Conservation (phyloP, 495 filamentous ascomycete species). For the Hapsidospora chrysogenum region DNA sequence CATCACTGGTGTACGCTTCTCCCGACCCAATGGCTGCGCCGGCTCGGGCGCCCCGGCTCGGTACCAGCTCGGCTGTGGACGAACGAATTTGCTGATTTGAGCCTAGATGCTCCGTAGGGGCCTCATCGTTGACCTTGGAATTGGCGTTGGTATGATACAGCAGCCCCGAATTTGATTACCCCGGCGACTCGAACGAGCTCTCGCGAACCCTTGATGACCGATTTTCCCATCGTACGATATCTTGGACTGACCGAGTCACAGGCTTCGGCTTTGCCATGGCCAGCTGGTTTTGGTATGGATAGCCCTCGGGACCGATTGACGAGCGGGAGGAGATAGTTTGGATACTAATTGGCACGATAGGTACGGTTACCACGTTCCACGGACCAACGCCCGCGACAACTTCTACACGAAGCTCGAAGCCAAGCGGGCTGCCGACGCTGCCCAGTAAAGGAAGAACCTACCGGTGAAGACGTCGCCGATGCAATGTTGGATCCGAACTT, state of each 20-base stretch:
- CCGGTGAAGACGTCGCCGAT: no score
- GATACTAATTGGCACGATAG: slow-evolving; percentile 14
- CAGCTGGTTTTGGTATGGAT: slow-evolving; percentile 28
- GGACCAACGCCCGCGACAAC: slow-evolving; percentile 28
- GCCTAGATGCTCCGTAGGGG: slow-evolving; percentile 31
- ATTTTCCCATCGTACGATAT: no score
- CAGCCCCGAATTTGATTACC: neutral
- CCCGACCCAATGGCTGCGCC: neutral
- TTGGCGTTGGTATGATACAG: slow-evolving; percentile 22
- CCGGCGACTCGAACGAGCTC: no score
- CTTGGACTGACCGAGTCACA: slow-evolving; percentile 8
- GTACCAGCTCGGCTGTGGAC: neutral
- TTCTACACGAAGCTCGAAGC: slow-evolving; percentile 31
- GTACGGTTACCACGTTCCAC: slow-evolving; percentile 36
- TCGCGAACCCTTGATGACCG: no score
- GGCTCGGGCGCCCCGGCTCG: slow-evolving; percentile 4
- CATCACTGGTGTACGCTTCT: slow-evolving; percentile 22
- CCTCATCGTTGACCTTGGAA: slow-evolving; percentile 26
- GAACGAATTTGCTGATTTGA: slow-evolving; percentile 5
- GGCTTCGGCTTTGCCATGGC: slow-evolving; percentile 26
- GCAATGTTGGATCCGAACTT: no score
- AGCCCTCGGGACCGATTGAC: neutral
- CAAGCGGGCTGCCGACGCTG: slow-evolving; percentile 17
- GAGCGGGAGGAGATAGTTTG: neutral
- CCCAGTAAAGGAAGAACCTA: neutral